Evolutionary conservation across 2,329 filamentous ascomycete genomes (phyloP).

Genomic region (Aureobasidium musti): DNA sequence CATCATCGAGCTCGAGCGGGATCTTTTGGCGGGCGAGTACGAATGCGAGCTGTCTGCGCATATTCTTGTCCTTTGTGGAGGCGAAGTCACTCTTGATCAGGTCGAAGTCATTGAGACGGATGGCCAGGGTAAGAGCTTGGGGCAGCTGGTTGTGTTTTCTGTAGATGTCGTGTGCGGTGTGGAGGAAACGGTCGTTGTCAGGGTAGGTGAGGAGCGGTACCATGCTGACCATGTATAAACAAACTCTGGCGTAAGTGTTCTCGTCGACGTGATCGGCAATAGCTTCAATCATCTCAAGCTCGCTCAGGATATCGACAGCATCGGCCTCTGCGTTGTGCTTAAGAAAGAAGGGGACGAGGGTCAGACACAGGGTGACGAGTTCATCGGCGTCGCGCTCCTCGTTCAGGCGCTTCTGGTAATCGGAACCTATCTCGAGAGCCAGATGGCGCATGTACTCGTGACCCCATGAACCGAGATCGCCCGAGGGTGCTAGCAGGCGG

Average conservation of each 20-base stretch:
- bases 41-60: conserved; percentile 94
- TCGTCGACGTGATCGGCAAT: conserved; percentile 88
- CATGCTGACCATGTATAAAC: conserved; percentile 98
- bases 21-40: conserved; percentile 90
- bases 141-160: conserved; percentile 88
- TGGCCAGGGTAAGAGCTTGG: conserved; percentile 91
- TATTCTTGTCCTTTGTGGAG: conserved; percentile 73
- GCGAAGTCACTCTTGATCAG: conserved; percentile 82
- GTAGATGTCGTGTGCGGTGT: conserved; percentile 91
- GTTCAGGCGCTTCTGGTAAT: conserved; percentile 83
- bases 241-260: conserved; percentile 89
- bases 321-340: conserved; percentile 98
- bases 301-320: conserved; percentile 94
- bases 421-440: conserved; percentile 91
- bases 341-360: conserved; percentile 89
- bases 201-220: conserved; percentile 96
- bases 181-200: conserved; percentile 93
- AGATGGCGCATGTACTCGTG: conserved; percentile 98
- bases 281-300: conserved; percentile 94
- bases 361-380: conserved; percentile 77
- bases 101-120: conserved; percentile 78
- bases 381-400: conserved; percentile 83
- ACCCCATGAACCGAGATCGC: conserved; percentile 95
- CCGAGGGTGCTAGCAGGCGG: conserved; percentile 81
- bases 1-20: conserved; percentile 66